Evolutionary conservation across 2,329 filamentous ascomycete genomes (phyloP), one percentile per base, ranked within the genome.

Genomic region (Ceratocystis destructans): DNA sequence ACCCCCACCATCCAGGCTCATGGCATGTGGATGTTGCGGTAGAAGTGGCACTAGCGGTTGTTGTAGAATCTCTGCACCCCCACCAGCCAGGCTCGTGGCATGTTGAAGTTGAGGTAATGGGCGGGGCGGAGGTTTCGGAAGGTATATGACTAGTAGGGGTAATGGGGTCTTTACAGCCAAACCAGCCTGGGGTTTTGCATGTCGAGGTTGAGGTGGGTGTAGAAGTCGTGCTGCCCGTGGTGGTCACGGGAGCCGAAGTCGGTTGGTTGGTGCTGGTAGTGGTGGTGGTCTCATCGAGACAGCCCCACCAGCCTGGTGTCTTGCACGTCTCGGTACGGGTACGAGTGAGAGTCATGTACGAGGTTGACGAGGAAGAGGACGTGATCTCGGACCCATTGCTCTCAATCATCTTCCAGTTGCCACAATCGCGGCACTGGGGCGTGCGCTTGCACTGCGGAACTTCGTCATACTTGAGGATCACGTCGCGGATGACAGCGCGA

Each of bases 221-320:
- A 0, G 79, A 79, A 25, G 75, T 76, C 68, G 75, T 77, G 1
- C 73, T 74, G 20, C n/a, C 33, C 5, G 66, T 66, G 6, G 59
- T 68, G 8, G 66, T 68, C 48, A 50, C 57, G 2, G 62, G 44
- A 17, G 41, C 46, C 1, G 75, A 75, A 0, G 78, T 78, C 20
- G 46, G 22, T 17, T 53, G 64, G 48, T n/a, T 55, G 2, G 76
- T 74, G 73, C 72, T 6, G 73, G 75, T 2, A 10, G 76, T 77
- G 1, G 78, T 87, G 1, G 81, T 87, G 2, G 81, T 80, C 74
- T 86, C 82, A 70, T 90, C 87, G 48, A 89, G 77, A 73, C 85
- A 91, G 25, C 89, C 90, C 87, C 87, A 96, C 92, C 92, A 96
- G 4, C 92, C 90, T 33, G 92, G 92, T 1, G 92, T 96, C 75